phyloP scores from a whole-genome alignment of 495 filamentous ascomycete species.

The Aspergillus ostianus region DNA sequence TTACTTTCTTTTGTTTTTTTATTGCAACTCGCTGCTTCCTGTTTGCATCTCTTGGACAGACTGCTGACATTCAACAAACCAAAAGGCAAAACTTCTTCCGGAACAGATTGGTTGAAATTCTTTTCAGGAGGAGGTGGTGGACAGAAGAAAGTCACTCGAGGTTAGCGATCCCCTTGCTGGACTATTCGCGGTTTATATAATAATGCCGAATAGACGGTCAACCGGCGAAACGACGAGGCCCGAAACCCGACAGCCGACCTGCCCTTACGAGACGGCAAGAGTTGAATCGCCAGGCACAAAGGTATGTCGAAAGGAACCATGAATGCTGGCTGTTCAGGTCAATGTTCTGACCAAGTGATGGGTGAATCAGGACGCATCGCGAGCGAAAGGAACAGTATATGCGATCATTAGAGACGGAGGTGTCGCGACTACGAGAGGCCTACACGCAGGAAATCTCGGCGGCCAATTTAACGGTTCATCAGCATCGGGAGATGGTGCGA shows the following conservation, averaged over 20 bases:
- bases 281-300: slow-evolving; percentile 91
- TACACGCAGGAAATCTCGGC: slow-evolving; percentile 43
- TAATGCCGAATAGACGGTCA: slow-evolving; percentile 63
- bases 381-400: slow-evolving; percentile 97
- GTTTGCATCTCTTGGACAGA: not conserved
- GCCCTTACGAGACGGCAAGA: slow-evolving; percentile 92
- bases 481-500: slow-evolving; percentile 44
- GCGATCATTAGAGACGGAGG: slow-evolving; percentile 86
- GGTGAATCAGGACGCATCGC: slow-evolving; percentile 71
- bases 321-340: not conserved
- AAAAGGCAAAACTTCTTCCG: slow-evolving; percentile 20
- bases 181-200: not conserved
- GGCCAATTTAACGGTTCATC: slow-evolving; percentile 35
- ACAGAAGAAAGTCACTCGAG: slow-evolving; percentile 38
- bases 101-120: slow-evolving; percentile 38
- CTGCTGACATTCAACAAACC: not conserved
- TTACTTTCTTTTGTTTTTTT: not conserved
- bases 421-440: slow-evolving; percentile 62
- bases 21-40: not conserved
- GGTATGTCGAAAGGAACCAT: slow-evolving; percentile 49
- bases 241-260: slow-evolving; percentile 95
- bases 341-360: not conserved
- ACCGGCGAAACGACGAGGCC: slow-evolving; percentile 82
- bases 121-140: slow-evolving; percentile 22
- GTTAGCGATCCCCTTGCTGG: slow-evolving; percentile 18